Base-by-base conservation (phyloP, 306 rosid species). In the Alnus rubra region DNA sequence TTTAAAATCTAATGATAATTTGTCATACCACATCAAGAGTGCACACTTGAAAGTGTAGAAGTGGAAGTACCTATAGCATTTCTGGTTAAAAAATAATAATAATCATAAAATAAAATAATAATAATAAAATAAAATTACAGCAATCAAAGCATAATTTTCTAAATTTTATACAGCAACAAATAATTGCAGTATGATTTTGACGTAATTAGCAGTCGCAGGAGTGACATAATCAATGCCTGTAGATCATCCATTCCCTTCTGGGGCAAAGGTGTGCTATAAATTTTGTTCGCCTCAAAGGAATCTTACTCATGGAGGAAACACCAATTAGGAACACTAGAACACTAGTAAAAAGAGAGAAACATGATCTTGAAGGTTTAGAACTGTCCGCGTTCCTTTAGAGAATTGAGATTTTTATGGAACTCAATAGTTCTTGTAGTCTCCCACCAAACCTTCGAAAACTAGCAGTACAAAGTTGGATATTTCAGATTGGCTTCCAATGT, bases 221-320 rank as follows among this genome's bases (percentile, higher is more conserved):
- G 62, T 55, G 9, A n/a, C 62, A 7, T 55, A n/a, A 19, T n/a
- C 62, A 54, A 54, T n/a, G 62, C 19, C 60, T n/a, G 62, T 55
- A 55, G 30, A 16, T 55, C 30, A n/a, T n/a, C 62, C 62, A n/a
- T n/a, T 18, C 62, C 5, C 62, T 55, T n/a, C 30, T 54, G 9
- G 62, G 60, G 30, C 62, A 55, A 55, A 55, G 62, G 30, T n/a
- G 62, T 55, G 30, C 62, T n/a, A 55, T 55, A 55, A 55, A 55
- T 18, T 55, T 55, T 55, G 30, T n/a, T 55, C 9, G 0, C 9
- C 62, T 11, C 62, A 2, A 8, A 5, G 23, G 23, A 8, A 16
- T 55, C 62, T 55, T n/a, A n/a, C 60, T 55, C 30, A 55, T n/a
- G 28, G 60, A 16, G 60, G 60, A 55, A 55, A 55, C n/a, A 19